Percentiles rank a stretch among this genome's conserved stretches.
phyloP scores from a whole-genome alignment of 345 rosid species.

The Acer saccharum region DNA sequence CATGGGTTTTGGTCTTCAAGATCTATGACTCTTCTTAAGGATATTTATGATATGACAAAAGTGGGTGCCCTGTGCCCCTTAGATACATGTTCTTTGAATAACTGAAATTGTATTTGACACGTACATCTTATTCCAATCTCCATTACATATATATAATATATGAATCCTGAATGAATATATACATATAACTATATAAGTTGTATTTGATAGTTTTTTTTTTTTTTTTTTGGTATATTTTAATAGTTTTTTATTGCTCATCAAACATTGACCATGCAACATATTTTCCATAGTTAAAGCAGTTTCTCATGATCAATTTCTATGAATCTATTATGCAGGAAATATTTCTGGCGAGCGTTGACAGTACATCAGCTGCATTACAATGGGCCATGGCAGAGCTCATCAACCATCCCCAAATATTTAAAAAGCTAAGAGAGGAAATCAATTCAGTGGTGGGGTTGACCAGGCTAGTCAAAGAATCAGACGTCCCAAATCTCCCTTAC shows the following conservation, averaged over 20 bases:
- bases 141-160: no score
- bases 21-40: neutral
- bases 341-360: slow-evolving; percentile 25
- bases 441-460: slow-evolving; percentile 19
- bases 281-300: neutral
- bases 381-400: slow-evolving; percentile 41
- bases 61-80: no score
- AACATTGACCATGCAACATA: neutral
- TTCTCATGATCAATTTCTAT: neutral
- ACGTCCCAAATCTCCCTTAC: slow-evolving; percentile 31
- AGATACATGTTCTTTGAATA: no score
- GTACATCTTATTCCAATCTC: no score
- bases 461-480: slow-evolving; percentile 29
- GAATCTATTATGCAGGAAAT: slow-evolving; percentile 3
- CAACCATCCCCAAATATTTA: slow-evolving; percentile 24
- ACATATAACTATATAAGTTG: no score
- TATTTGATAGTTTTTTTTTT: neutral
- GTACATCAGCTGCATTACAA: slow-evolving; percentile 26
- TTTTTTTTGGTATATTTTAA: no score
- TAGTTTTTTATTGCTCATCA: neutral
- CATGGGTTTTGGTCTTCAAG: neutral
- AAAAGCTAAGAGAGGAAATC: slow-evolving; percentile 33
- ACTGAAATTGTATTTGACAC: no score
- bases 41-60: no score
- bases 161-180: no score